Conservation (phyloP, 2,329 filamentous ascomycete genomes). For the Stachybotrys chartarum region DNA sequence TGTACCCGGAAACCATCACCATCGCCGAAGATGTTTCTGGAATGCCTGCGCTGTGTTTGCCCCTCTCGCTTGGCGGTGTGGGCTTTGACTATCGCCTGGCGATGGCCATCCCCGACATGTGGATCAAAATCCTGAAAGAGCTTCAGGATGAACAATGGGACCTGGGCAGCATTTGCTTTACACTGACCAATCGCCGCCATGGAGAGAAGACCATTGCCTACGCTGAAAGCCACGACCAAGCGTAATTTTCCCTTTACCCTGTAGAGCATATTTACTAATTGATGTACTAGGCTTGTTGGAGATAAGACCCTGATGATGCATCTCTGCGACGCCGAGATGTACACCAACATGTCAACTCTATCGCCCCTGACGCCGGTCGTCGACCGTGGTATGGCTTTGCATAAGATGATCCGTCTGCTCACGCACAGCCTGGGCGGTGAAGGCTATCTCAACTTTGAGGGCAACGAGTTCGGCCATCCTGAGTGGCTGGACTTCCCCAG, state of each 20-base stretch:
- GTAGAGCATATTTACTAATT: conserved; percentile 11
- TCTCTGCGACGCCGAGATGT: conserved; percentile 94
- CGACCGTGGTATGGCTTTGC: conserved; percentile 81
- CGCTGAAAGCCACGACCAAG: conserved; percentile 94
- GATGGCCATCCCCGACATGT: conserved; percentile 98
- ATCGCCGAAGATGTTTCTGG: conserved; percentile 96
- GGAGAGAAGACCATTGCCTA: conserved; percentile 99
- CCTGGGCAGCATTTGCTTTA: conserved; percentile 76
- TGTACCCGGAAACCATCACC: conserved; percentile 84
- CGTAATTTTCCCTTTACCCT: conserved; percentile 44
- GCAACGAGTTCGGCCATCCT: conserved; percentile 97
- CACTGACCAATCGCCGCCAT: conserved; percentile 84
- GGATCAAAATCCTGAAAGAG: conserved; percentile 98
- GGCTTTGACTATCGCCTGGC: conserved; percentile 96
- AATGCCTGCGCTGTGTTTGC: conserved; percentile 93
- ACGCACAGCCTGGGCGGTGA: conserved; percentile 90
- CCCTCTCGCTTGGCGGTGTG: conserved; percentile 78
- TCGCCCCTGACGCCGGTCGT: conserved; percentile 82
- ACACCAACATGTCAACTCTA: conserved; percentile 91
- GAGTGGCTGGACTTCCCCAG: conserved; percentile 99
- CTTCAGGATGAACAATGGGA: conserved; percentile 89
- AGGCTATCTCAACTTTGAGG: conserved; percentile 97
- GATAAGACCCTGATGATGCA: conserved; percentile 98
- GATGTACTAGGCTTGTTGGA: conserved; percentile 65
- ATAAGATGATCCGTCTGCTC: conserved; percentile 95